Evolutionary conservation across 78 protist genomes (phyloP), one percentile per base, ranked within the genome.

Genomic region (Dictyostelium brefeldianum): DNA sequence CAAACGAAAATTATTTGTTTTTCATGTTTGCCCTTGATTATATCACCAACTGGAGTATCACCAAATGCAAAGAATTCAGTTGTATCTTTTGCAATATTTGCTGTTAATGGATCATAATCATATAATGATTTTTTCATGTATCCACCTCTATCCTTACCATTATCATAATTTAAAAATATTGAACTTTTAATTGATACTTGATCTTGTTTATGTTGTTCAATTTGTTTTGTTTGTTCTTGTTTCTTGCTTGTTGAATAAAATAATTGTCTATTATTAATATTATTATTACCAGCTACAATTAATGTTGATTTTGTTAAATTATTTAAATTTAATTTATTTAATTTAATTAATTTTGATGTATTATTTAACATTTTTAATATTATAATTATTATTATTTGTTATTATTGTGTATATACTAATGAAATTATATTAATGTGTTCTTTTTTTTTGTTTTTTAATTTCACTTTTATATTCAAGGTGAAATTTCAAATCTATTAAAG

Each of bases 41-140:
- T 87, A 6, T 87, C 84, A 20, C 56, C 31, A 3, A 87, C 73
- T 31, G 20, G 50, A 12, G 46, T 77, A 59, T 87, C 92, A 12
- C 92, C 92, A 87, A 87, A 87, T 6, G 79, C 92, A 87, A 87
- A 87, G 56, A 77, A 87, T 14, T 53, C 70, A 0, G 70, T 29
- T 3, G 62, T 22, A 7, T 31, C n/a, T 27, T 31, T 22, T 3
- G 29, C 36, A 15, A 50, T 15, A 9, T n/a, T 36, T 6, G 50
- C 12, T 0, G 91, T 47, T 1, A 53, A n/a, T 20, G 81, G 67
- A 20, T 83, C 80, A 56, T 83, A 83, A 12, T 83, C 91, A 83
- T 83, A 83, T 20, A 83, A 54, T 17, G 91, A 64, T 71, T 62
- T 43, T 20, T 36, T 80, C 29, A 36, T 62, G 46, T 59, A 43